These are phyloP conservation scores for Phaseolus lunatus DNA, from an alignment of 306 rosid species.

Conservation along the genomic window DNA sequence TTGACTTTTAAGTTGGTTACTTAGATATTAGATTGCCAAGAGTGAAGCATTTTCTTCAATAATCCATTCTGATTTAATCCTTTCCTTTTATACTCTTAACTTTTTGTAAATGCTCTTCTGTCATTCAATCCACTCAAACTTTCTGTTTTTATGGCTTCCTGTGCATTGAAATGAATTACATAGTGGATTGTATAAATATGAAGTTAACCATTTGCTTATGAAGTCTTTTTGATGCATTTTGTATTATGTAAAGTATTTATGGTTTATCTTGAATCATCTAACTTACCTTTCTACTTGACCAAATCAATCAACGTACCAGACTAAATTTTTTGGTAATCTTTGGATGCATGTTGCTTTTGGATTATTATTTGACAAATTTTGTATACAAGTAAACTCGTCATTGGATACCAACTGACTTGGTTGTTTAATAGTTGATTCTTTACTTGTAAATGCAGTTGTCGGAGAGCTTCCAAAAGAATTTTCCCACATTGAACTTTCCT, in stretches of 20 bases:
- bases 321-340: not conserved
- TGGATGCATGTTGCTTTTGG: slow-evolving; percentile 13
- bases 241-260: not conserved
- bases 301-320: not conserved
- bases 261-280: not conserved
- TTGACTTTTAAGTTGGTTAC: not conserved
- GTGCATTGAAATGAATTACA: not conserved
- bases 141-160: not conserved
- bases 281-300: not conserved
- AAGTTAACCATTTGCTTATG: not conserved
- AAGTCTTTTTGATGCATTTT: not conserved
- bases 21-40: slow-evolving; percentile 22
- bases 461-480: slow-evolving; percentile 73
- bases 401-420: slow-evolving; percentile 27
- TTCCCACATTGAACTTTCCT: slow-evolving; percentile 72
- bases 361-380: not conserved
- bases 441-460: slow-evolving; percentile 61
- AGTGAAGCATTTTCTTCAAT: slow-evolving; percentile 2
- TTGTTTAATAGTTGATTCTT: slow-evolving; percentile 24
- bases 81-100: not conserved
- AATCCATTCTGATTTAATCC: slow-evolving; percentile 2
- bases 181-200: not conserved
- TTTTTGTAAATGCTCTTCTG: slow-evolving; percentile 1
- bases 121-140: not conserved
- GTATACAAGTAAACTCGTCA: not conserved